Percentiles rank a stretch among this genome's conserved stretches.
phyloP scores from a whole-genome alignment of 1,284 basidiomycete species.

The Phlebopus sp. region DNA sequence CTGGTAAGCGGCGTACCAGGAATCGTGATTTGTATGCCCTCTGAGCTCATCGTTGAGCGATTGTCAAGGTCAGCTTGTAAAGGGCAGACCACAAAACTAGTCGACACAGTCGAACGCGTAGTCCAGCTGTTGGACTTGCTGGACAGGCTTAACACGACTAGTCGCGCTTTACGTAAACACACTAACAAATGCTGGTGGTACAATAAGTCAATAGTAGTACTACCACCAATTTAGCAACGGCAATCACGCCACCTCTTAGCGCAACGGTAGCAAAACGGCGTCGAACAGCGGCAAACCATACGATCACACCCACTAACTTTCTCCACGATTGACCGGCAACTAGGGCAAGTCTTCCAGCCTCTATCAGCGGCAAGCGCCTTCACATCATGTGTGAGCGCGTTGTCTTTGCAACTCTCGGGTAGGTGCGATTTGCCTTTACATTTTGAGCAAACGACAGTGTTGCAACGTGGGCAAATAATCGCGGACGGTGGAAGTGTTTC shows the following conservation, averaged over 20 bases:
- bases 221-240: too few relatives aligned
- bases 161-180: too few relatives aligned
- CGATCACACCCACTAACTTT: slow-evolving; percentile 42
- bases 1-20: slow-evolving; percentile 49
- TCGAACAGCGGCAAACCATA: slow-evolving; percentile 43
- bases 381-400: slow-evolving; percentile 23
- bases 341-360: slow-evolving; percentile 43
- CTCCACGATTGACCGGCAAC: slow-evolving; percentile 41
- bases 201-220: too few relatives aligned
- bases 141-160: too few relatives aligned
- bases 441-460: slow-evolving; percentile 29
- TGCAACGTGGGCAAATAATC: slow-evolving; percentile 19
- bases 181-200: too few relatives aligned
- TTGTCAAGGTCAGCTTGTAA: not conserved
- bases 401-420: slow-evolving; percentile 19
- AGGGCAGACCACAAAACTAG: too few relatives aligned
- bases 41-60: slow-evolving; percentile 39
- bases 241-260: slow-evolving; percentile 29
- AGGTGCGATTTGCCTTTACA: slow-evolving; percentile 30
- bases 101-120: too few relatives aligned
- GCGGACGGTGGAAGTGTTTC: not conserved
- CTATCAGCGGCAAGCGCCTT: slow-evolving; percentile 29
- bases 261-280: slow-evolving; percentile 46
- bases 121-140: too few relatives aligned
- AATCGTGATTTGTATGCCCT: slow-evolving; percentile 76